Conservation (phyloP, 768 basidiomycete genomes). For the Clavulina sp. region DNA sequence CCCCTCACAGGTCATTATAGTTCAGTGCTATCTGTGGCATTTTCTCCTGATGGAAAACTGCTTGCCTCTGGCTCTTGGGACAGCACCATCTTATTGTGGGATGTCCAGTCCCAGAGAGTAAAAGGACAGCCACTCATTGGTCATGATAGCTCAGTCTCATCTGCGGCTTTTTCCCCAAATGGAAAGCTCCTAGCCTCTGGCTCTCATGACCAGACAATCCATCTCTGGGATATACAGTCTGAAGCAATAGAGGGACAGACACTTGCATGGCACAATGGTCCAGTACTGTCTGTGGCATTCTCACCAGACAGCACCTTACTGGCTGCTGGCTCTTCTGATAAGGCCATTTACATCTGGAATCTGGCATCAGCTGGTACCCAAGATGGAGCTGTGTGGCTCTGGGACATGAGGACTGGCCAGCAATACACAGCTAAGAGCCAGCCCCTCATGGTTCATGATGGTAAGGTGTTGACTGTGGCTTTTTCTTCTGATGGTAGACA, state of each 20-base stretch:
- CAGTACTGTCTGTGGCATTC: background rate
- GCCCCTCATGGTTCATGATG: background rate
- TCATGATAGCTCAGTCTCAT: too few species aligned
- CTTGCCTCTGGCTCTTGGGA: conserved; percentile 27
- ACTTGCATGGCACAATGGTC: background rate
- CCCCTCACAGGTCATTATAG: conserved; percentile 5
- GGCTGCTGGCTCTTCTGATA: background rate
- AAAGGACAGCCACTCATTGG: too few species aligned
- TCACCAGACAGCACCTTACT: background rate
- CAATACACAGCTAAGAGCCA: background rate
- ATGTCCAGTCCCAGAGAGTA: too few species aligned
- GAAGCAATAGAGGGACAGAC: too few species aligned
- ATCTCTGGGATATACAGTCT: too few species aligned
- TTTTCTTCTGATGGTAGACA: background rate
- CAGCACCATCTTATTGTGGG: conserved; percentile 28
- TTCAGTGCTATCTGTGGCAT: conserved; percentile 24
- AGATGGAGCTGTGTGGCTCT: too few species aligned
- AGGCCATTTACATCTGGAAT: background rate
- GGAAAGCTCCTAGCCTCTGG: too few species aligned
- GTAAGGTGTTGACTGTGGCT: background rate
- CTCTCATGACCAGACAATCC: too few species aligned
- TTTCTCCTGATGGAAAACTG: conserved; percentile 25
- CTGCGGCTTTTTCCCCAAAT: too few species aligned
- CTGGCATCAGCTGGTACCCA: too few species aligned
- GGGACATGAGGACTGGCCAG: too few species aligned